These are phyloP conservation scores for Scedosporium apiospermum DNA, from an alignment of 2,329 filamentous ascomycete genomes.

Conservation along the genomic window DNA sequence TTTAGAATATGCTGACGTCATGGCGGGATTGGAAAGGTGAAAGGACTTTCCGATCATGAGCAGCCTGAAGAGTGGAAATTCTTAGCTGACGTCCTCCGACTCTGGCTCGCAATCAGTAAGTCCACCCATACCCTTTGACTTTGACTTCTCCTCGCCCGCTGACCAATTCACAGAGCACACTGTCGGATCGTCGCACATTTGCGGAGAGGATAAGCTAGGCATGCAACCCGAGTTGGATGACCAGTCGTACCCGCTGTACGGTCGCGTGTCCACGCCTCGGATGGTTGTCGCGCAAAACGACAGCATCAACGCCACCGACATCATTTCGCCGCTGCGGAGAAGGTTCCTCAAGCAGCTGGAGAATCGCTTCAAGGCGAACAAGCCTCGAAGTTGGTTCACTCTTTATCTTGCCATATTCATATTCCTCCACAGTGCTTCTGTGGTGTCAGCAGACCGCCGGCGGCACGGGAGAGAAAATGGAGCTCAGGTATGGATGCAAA, in stretches of 20 bases:
- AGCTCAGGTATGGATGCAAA: conserved; percentile 14
- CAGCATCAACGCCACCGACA: conserved; percentile 25
- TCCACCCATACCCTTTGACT: conserved; percentile 6
- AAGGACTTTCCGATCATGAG: conserved; percentile 3
- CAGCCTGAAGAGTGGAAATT: conserved; percentile 22
- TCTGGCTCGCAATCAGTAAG: conserved; percentile 40
- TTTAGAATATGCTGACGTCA: no score
- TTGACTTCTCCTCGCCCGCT: background rate
- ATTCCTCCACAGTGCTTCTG: conserved; percentile 22
- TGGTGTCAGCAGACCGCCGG: conserved; percentile 28
- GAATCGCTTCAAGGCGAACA: conserved; percentile 21
- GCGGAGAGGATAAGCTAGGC: conserved; percentile 28
- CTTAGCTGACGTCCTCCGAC: conserved; percentile 28
- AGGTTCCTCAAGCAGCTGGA: conserved; percentile 26
- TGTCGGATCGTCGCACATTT: conserved; percentile 32
- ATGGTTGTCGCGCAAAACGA: conserved; percentile 38
- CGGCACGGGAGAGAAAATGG: conserved; percentile 30
- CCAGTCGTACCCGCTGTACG: conserved; percentile 25
- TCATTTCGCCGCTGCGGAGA: conserved; percentile 24
- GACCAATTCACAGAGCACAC: conserved; percentile 27
- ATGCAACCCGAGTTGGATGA: conserved; percentile 26
- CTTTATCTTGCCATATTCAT: conserved; percentile 9
- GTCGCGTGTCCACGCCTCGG: conserved; percentile 29
- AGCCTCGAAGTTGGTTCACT: conserved; percentile 14
- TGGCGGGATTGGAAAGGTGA: background rate